Base-by-base conservation (phyloP, 2,329 filamentous ascomycete genomes). In the Proliferodiscus dingleyae region DNA sequence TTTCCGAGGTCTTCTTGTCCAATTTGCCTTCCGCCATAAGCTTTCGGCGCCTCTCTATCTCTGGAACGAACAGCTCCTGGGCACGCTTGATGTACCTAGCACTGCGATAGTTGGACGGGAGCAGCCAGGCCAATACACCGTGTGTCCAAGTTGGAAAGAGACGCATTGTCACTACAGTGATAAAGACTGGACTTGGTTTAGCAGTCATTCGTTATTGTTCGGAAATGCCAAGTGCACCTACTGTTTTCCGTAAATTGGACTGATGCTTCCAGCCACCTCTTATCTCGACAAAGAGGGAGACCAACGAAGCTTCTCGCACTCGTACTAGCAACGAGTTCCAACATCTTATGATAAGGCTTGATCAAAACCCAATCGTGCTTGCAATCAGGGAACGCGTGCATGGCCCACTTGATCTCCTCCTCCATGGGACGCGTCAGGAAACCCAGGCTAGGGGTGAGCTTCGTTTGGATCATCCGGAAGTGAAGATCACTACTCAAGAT, bases 231-330 rank as follows among this genome's bases (percentile, higher is more conserved):
- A 13, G 36, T 11, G 15, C 11, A 43, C 13, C 13, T 26, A 43
- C 41, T 18, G 21, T 43, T 43, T 16, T 43, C 41, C n/a, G 41
- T 43, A 15, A 43, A 43, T 10, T 43, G 8, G 2, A 30, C 36
- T 3, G 41, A 43, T 3, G 36, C 36, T 13, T 43, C 41, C 4
- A 43, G 41, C 41, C 41, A 43, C 19, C 10, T 21, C 13, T 36
- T 19, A 26, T 24, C 26, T n/a, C 41, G 18, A 16, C 41, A 43
- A 5, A 13, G 9, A 7, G 41, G 41, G 2, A 36, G 16, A 13
- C 41, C 41, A 5, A 43, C 13, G 30, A 43, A 43, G 9, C 26
- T 30, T 36, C 41, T 23, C n/a, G 19, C 41, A 26, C 23, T 32
- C 6, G 36, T 33, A 9, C 40, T 16, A n/a, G 40, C 30, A 24